A percentile compares a stretch with the other conserved stretches of the same genome.
These are phyloP conservation scores for Smallanthus sonchifolius DNA, from an alignment of 129 eudicot genomes.

Conservation along the genomic window DNA sequence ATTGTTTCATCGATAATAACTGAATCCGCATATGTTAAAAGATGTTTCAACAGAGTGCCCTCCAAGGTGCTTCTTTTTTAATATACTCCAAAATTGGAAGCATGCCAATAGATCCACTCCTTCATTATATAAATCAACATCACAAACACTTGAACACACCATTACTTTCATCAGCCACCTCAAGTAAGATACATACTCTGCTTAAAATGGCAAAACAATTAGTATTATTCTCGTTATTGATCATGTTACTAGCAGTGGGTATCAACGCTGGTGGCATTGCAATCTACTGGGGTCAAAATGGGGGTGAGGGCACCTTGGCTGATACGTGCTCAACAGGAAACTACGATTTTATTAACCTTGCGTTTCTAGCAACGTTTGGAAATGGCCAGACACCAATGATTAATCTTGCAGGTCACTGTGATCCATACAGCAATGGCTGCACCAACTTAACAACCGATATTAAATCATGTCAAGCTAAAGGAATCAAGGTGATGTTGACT, in stretches of 20 bases:
- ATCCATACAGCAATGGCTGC: slow-evolving; percentile 22
- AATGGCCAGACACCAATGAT: slow-evolving; percentile 23
- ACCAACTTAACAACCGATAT: slow-evolving; percentile 17
- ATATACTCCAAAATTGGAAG: not conserved
- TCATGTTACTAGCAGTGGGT: slow-evolving; percentile 12
- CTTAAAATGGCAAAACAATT: slow-evolving; percentile 11
- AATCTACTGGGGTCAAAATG: slow-evolving; percentile 42
- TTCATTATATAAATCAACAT: not conserved
- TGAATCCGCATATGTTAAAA: not conserved
- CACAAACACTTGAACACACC: not conserved
- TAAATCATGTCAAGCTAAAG: slow-evolving; percentile 22
- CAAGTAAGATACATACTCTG: not conserved
- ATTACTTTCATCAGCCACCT: not conserved
- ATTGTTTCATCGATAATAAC: not conserved
- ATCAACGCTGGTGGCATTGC: slow-evolving; percentile 35
- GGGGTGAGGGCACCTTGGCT: slow-evolving; percentile 31
- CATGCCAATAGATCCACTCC: not conserved
- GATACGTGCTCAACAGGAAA: slow-evolving; percentile 32
- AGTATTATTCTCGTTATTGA: slow-evolving; percentile 9
- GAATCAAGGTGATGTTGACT: slow-evolving; percentile 29
- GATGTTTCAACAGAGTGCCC: not conserved
- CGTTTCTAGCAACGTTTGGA: slow-evolving; percentile 33
- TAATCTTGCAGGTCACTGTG: slow-evolving; percentile 36
- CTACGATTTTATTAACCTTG: slow-evolving; percentile 30
- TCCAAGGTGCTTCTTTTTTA: not conserved